Percentiles rank a stretch among this genome's conserved stretches.
These are phyloP conservation scores for Wilcoxina mikolae DNA, from an alignment of 495 filamentous ascomycete genomes.

Conservation along the genomic window DNA sequence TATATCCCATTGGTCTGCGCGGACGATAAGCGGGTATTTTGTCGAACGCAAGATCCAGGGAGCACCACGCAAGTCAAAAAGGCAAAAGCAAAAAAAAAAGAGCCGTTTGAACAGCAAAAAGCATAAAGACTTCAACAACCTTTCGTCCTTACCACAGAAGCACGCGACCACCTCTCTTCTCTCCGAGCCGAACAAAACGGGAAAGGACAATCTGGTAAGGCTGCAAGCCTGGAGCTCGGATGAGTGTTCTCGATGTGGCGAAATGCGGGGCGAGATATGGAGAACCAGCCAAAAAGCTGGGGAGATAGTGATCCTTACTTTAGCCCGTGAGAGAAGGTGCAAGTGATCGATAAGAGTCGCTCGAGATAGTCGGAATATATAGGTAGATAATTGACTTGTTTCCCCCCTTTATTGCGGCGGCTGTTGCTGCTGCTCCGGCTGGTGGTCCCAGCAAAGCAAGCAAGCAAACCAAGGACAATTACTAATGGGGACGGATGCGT, in stretches of 20 bases:
- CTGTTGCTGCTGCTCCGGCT: not conserved
- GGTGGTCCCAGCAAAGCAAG: not conserved
- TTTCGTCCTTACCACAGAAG: not conserved
- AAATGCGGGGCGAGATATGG: not conserved
- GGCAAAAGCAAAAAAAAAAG: not conserved
- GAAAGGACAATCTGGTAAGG: not conserved
- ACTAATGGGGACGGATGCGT: not conserved
- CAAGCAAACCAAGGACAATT: not conserved
- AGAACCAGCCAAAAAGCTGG: not conserved
- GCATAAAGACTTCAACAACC: too few species aligned
- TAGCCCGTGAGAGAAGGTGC: not conserved
- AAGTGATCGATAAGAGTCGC: not conserved
- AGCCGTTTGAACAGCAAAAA: not conserved
- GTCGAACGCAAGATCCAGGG: not conserved
- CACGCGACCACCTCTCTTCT: not conserved
- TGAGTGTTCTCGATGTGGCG: not conserved
- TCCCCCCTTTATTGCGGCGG: not conserved
- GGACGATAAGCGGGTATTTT: too few species aligned
- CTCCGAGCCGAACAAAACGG: too few species aligned
- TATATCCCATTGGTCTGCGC: too few species aligned
- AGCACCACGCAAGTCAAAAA: not conserved
- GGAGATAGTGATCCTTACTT: constrained; percentile 1
- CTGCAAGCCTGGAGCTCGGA: not conserved
- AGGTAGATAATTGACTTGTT: not conserved
- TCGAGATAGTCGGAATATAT: not conserved